These are phyloP conservation scores for Thelonectria olida DNA, from an alignment of 2,329 filamentous ascomycete genomes.

Conservation along the genomic window DNA sequence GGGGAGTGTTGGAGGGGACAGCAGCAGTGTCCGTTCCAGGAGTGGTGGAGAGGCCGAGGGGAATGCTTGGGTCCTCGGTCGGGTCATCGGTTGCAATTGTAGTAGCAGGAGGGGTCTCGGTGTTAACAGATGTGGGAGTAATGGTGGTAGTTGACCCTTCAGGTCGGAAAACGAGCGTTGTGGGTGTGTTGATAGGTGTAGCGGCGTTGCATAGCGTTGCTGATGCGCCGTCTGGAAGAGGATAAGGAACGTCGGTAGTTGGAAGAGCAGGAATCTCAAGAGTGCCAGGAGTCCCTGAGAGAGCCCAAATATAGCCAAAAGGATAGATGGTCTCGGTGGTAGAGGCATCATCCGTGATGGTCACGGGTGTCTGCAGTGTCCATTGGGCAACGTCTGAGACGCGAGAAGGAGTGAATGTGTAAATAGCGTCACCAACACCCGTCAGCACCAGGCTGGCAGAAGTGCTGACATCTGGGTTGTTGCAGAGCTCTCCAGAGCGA, in stretches of 20 bases:
- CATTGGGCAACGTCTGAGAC: conserved; percentile 16
- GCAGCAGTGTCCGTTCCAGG: background rate
- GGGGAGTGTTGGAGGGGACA: background rate
- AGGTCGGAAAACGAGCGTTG: background rate
- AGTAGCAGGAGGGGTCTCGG: background rate
- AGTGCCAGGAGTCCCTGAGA: conserved; percentile 1
- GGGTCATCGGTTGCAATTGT: background rate
- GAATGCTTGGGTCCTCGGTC: background rate
- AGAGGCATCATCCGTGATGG: background rate
- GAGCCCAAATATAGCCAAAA: conserved; percentile 22
- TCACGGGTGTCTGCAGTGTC: conserved; percentile 8
- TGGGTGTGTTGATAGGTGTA: background rate
- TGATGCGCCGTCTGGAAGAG: conserved; percentile 2
- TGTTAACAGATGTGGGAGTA: background rate
- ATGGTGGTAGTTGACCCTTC: background rate
- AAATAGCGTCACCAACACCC: conserved; percentile 15
- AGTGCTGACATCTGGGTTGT: conserved; percentile 4
- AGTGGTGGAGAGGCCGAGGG: background rate
- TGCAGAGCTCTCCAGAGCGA: conserved; percentile 12
- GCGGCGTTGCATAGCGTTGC: conserved; percentile 1
- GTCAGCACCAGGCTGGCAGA: conserved; percentile 14
- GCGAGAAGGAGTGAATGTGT: conserved; percentile 16
- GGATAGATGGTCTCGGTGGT: conserved; percentile 16
- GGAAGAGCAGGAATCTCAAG: conserved; percentile 11
- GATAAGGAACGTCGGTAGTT: conserved; percentile 10